These are phyloP conservation scores for Actinidia arguta DNA, from an alignment of 179 eudicot species.

Conservation along the genomic window DNA sequence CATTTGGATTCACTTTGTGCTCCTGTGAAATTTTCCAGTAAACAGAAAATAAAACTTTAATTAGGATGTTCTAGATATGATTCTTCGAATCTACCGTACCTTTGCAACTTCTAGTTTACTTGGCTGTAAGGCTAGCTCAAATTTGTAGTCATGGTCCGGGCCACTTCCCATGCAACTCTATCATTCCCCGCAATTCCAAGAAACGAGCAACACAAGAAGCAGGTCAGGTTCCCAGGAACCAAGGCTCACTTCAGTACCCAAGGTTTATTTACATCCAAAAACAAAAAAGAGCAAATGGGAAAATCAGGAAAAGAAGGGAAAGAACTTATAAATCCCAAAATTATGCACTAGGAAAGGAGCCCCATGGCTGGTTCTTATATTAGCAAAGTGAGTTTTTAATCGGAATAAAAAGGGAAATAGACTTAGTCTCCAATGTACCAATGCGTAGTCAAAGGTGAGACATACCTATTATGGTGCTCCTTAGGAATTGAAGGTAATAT, in stretches of 20 bases:
- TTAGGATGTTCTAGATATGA: background rate
- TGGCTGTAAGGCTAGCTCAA: slow-evolving; percentile 97
- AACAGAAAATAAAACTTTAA: slow-evolving; percentile 15
- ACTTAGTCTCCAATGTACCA: background rate
- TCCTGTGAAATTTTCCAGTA: slow-evolving; percentile 87
- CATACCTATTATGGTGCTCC: slow-evolving; percentile 93
- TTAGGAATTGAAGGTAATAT: slow-evolving; percentile 89
- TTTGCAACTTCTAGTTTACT: slow-evolving; percentile 85
- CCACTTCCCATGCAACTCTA: slow-evolving; percentile 92
- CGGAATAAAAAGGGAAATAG: background rate
- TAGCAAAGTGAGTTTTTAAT: background rate
- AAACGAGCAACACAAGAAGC: slow-evolving; percentile 81
- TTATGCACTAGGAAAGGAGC: background rate
- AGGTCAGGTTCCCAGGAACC: background rate
- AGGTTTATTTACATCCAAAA: background rate
- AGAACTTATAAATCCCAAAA: slow-evolving; percentile 1
- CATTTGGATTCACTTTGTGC: slow-evolving; percentile 93
- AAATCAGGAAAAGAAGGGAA: background rate
- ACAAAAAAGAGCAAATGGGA: background rate
- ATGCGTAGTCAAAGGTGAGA: background rate
- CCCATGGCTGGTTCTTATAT: background rate
- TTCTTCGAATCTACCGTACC: slow-evolving; percentile 44
- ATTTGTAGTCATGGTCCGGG: slow-evolving; percentile 96
- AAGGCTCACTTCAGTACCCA: background rate
- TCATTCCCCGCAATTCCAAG: slow-evolving; percentile 94